Evolutionary conservation across 257 asterid species (phyloP).

Genomic region (Oldenlandia corymbosa): DNA sequence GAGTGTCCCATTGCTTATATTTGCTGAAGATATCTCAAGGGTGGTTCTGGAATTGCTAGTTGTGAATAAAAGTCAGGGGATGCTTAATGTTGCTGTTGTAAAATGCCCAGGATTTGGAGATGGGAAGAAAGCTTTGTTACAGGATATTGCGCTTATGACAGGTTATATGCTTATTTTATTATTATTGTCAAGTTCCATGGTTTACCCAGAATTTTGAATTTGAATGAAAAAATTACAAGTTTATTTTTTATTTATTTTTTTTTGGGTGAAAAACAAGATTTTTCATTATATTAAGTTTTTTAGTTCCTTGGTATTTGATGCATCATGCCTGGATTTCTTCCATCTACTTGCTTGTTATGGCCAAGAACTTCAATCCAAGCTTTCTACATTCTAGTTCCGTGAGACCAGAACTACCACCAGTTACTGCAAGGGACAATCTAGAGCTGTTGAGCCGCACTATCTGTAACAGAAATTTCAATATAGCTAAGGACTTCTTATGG

Average conservation of each 20-base stretch:
- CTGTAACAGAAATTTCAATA: not conserved
- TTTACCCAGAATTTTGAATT: not conserved
- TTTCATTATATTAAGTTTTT: not conserved
- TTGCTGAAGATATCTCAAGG: slow-evolving; percentile 79
- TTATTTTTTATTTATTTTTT: too few relatives aligned
- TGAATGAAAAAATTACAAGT: not conserved
- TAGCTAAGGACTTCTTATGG: not conserved
- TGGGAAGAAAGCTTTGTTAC: slow-evolving; percentile 80
- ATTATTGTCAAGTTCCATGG: not conserved
- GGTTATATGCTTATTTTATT: slow-evolving; percentile 33
- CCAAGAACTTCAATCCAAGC: not conserved
- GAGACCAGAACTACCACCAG: not conserved
- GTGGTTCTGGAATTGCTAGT: slow-evolving; percentile 79
- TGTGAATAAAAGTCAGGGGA: slow-evolving; percentile 67
- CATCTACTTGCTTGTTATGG: not conserved
- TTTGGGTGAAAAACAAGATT: not conserved
- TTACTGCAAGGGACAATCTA: not conserved
- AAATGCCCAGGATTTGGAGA: slow-evolving; percentile 82
- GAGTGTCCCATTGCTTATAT: slow-evolving; percentile 79
- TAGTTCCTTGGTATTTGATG: not conserved
- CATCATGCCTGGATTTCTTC: not conserved
- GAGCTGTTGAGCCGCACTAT: not conserved
- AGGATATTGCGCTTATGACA: slow-evolving; percentile 93
- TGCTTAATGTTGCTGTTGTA: slow-evolving; percentile 71
- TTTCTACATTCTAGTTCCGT: not conserved